Evolutionary conservation across 345 rosid species (phyloP), one percentile per base, ranked within the genome.

Genomic region (Gossypium ekmanianum): DNA sequence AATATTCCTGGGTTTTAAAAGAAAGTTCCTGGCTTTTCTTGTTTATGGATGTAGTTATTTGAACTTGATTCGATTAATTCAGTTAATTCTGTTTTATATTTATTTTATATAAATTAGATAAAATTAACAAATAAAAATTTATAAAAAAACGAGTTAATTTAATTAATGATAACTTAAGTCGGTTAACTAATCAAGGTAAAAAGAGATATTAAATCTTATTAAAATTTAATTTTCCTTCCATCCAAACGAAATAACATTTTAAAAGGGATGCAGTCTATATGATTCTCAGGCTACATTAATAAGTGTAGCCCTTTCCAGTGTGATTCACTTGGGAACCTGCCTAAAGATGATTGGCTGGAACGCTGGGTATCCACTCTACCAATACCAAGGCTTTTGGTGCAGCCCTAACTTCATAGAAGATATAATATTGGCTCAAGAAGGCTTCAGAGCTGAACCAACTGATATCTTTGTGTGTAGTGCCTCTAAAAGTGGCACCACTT

Each of bases 161-260:
- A 0, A 0, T 29, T 29, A 29, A 29, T 4, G 0, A 0, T 29
- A 4, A 4, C 39, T 29, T 0, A 0, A 0, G 6, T 29, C 4
- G 0, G 0, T 29, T 27, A 27, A 27, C 34, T 27, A 27, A 27
- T 27, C 0, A 27, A 27, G 4, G 0, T 27, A 27, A 3, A 4
- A 29, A 4, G 34, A 29, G 34, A 29, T 29, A 29, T 0, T 29
- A 29, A 29, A 29, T 29, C 5, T 29, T 29, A 29, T 29, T 29
- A 29, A 29, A 29, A 29, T 29, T 29, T 29, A 5, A 29, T 29
- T 29, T 29, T 29, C 39, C 39, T 29, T 29, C 39, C 39, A 29
- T 29, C 39, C 39, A 29, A 29, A 29, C 6, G 5, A 29, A 29
- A 29, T 29, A 29, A 29, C 6, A 4, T 29, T 29, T 29, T 20